These are phyloP conservation scores for Tulasnella sp. DNA, from an alignment of 768 basidiomycete genomes.

Conservation along the genomic window DNA sequence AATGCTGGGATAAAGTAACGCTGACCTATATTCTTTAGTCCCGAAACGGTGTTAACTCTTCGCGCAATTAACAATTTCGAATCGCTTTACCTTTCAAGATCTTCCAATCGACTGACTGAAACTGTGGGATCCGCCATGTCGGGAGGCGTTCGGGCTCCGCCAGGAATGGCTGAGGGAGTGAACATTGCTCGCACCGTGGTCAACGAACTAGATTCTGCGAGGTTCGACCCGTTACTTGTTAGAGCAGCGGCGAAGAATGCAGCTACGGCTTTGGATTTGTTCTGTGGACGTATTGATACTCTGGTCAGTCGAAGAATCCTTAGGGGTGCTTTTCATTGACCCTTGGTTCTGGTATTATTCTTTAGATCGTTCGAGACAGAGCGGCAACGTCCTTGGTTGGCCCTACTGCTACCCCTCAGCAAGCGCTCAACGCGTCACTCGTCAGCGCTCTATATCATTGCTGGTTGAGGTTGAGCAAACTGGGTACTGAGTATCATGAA, in stretches of 20 bases:
- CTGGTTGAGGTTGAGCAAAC: slow-evolving; percentile 52
- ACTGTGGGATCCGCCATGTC: slow-evolving; percentile 65
- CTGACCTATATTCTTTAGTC: slow-evolving; percentile 39
- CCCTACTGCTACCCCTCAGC: slow-evolving; percentile 66
- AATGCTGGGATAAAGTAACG: not conserved
- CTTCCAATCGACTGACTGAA: slow-evolving; percentile 75
- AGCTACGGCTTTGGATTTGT: slow-evolving; percentile 53
- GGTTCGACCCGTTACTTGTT: slow-evolving; percentile 84
- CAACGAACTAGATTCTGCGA: slow-evolving; percentile 88
- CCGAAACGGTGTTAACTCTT: slow-evolving; percentile 83
- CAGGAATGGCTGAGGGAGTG: slow-evolving; percentile 63
- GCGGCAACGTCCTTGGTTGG: slow-evolving; percentile 65
- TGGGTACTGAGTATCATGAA: slow-evolving; percentile 55
- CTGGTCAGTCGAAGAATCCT: slow-evolving; percentile 39
- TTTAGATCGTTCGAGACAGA: slow-evolving; percentile 63
- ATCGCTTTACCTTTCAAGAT: slow-evolving; percentile 75
- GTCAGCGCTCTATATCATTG: slow-evolving; percentile 72
- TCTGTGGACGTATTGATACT: slow-evolving; percentile 50
- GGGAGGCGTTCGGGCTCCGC: slow-evolving; percentile 55
- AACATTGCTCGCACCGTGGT: slow-evolving; percentile 64
- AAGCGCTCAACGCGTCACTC: slow-evolving; percentile 63
- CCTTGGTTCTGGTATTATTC: not conserved
- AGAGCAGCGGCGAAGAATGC: slow-evolving; percentile 67
- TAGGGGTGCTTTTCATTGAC: not conserved
- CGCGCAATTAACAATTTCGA: slow-evolving; percentile 78